Conservation (phyloP, 2,329 filamentous ascomycete genomes). For the Nothophaeocryptopus gaeumannii region DNA sequence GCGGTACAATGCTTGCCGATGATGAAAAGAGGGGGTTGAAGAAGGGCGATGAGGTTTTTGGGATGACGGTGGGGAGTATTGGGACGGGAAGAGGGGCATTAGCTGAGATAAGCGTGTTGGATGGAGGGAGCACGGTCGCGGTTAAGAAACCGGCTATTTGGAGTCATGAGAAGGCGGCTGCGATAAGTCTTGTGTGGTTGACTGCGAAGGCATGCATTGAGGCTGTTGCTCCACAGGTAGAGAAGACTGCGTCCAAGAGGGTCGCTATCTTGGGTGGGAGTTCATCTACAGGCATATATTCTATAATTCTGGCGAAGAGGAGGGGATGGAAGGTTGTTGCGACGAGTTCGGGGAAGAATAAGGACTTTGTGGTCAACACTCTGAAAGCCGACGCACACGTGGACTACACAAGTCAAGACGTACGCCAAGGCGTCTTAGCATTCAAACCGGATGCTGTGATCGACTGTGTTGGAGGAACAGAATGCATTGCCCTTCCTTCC, state of each 20-base stretch:
- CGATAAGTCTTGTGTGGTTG: constrained; percentile 34
- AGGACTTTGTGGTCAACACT: constrained; percentile 51
- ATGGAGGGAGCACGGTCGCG: constrained; percentile 24
- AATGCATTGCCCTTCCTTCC: constrained; percentile 38
- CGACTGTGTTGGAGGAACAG: constrained; percentile 56
- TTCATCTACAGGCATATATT: constrained; percentile 35
- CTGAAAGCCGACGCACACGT: constrained; percentile 64
- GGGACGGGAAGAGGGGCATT: constrained; percentile 29
- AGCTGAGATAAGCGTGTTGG: constrained; percentile 30
- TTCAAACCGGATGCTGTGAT: constrained; percentile 55
- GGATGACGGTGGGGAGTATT: constrained; percentile 30
- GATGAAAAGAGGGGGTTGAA: constrained; percentile 19
- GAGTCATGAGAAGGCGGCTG: constrained; percentile 34
- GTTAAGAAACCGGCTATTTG: constrained; percentile 32
- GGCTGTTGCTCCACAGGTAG: constrained; percentile 27
- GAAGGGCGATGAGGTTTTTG: constrained; percentile 34
- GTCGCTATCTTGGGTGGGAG: constrained; percentile 35
- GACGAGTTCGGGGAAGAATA: constrained; percentile 59
- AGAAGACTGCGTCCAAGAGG: constrained; percentile 24
- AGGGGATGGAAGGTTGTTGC: constrained; percentile 39
- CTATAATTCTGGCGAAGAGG: constrained; percentile 31
- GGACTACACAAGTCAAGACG: constrained; percentile 55
- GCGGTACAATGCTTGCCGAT: constrained; percentile 28
- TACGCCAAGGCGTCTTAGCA: constrained; percentile 50
- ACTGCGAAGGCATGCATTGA: constrained; percentile 34